Base-by-base conservation (phyloP, 2,329 filamentous ascomycete genomes). In the Aureobasidium sp. region DNA sequence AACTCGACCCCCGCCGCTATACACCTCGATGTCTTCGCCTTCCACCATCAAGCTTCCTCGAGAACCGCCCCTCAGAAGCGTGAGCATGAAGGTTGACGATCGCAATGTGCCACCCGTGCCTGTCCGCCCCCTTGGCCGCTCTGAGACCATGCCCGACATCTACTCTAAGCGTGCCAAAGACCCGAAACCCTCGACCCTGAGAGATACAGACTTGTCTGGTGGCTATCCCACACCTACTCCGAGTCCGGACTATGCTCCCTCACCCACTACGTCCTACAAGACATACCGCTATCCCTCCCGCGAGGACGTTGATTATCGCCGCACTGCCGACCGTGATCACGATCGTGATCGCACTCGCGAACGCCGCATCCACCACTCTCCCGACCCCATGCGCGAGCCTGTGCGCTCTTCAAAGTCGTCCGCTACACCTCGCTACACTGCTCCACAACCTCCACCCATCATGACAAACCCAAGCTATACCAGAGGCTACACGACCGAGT, bases 101-200 rank as follows among this genome's bases (percentile, higher is more conserved):
- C 67, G 67, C 17, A 69, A 71, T 51, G 71, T 70, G 57, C 70
- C 69, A 4, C 70, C 74, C 25, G 61, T 37, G 38, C 38, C 60
- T 37, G 68, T 77, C 46, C 71, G 67, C 53, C 27, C 27, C 27
- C 27, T 29, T 29, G 27, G 27, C 27, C 75, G 77, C 61, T 70
- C 75, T 29, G 71, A 78, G 53, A 78, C 75, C 0, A 77, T 76
- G 76, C 76, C 70, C 15, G 61, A 63, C 33, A 57, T 57, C 38
- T 19, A 25, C 60, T 21, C 47, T 2, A 54, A 40, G 19, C 57
- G 47, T 21, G n/a, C 45, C 9, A 55, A 59, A 23, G 54, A 64
- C 19, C 29, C 63, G 27, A 50, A 61, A 25, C 64, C 65, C 31
- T 67, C 69, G 13, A 58, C 50, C 8, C 53, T 67, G 9, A 66